These are phyloP conservation scores for Pouteria campechiana DNA, from an alignment of 179 eudicot genomes.

Conservation along the genomic window DNA sequence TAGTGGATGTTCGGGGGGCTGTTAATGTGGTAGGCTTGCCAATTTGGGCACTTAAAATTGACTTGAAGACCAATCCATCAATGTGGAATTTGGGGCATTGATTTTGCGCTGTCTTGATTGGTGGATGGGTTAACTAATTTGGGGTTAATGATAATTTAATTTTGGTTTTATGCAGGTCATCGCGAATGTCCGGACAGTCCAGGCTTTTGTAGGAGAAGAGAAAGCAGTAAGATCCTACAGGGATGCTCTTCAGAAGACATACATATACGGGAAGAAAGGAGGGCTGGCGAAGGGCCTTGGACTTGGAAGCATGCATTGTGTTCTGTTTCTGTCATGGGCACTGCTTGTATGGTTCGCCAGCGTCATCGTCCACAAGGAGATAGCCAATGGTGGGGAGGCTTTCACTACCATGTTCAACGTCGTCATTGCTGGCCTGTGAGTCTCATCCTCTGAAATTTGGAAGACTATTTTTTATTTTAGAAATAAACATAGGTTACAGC, in stretches of 20 bases:
- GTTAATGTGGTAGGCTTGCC: too few species aligned
- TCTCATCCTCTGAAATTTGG: constrained; percentile 1
- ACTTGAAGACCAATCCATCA: too few species aligned
- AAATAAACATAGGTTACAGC: too few species aligned
- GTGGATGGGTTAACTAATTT: too few species aligned
- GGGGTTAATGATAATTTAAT: too few species aligned
- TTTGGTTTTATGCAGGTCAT: constrained; percentile 41
- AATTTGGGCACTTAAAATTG: too few species aligned
- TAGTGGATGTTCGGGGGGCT: too few species aligned
- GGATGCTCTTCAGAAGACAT: constrained; percentile 56
- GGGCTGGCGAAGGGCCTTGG: constrained; percentile 95
- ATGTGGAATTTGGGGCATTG: too few species aligned
- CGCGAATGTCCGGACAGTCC: constrained; percentile 90
- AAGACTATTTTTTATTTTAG: too few species aligned
- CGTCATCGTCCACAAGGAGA: constrained; percentile 63
- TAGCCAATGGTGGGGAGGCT: constrained; percentile 90
- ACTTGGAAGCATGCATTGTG: constrained; percentile 69
- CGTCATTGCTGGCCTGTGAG: constrained; percentile 93
- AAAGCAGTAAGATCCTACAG: constrained; percentile 58
- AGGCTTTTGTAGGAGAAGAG: constrained; percentile 92
- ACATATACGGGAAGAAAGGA: constrained; percentile 71
- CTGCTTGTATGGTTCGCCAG: constrained; percentile 96
- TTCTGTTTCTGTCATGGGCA: constrained; percentile 92
- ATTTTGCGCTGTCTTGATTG: too few species aligned
- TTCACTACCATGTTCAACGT: constrained; percentile 99